A percentile compares a stretch with the other conserved stretches of the same genome.
These are phyloP conservation scores for Alternaria sp. DNA, from an alignment of 2,329 filamentous ascomycete genomes.

Conservation along the genomic window DNA sequence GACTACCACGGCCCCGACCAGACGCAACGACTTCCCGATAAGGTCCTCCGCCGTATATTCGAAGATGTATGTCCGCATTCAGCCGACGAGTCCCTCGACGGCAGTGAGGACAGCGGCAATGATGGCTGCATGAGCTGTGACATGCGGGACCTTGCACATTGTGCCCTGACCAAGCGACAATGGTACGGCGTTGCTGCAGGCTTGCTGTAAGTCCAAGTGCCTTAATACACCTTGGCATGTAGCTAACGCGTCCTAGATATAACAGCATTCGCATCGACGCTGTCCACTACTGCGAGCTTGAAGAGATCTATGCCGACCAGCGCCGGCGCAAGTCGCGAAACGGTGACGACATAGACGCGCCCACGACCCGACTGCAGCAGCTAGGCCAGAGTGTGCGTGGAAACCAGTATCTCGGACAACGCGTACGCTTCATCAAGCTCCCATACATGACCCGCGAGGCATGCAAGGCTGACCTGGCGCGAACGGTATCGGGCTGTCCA, in stretches of 20 bases:
- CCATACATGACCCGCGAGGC: constrained; percentile 96
- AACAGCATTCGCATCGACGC: constrained; percentile 90
- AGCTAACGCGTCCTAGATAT: constrained; percentile 65
- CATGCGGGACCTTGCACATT: constrained; percentile 84
- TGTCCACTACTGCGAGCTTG: constrained; percentile 92
- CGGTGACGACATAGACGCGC: constrained; percentile 80
- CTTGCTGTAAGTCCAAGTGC: constrained; percentile 66
- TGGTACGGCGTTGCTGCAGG: constrained; percentile 71
- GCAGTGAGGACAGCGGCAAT: constrained; percentile 79
- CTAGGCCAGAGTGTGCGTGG: constrained; percentile 84
- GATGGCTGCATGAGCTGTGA: constrained; percentile 94
- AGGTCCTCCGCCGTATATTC: constrained; percentile 81
- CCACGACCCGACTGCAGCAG: constrained; percentile 76
- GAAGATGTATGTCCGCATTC: constrained; percentile 83
- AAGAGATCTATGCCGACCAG: constrained; percentile 79
- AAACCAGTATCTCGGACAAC: constrained; percentile 72
- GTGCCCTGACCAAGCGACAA: constrained; percentile 73
- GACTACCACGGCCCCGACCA: constrained; percentile 54
- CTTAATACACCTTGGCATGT: background rate
- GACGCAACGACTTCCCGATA: constrained; percentile 65
- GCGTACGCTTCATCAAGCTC: constrained; percentile 82
- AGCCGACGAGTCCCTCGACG: constrained; percentile 73
- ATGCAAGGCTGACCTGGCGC: constrained; percentile 81
- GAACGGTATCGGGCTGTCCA: constrained; percentile 83
- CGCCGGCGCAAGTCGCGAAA: constrained; percentile 67